Evolutionary conservation across 2,329 filamentous ascomycete genomes (phyloP).

Genomic region (Colletotrichum eremochloae): DNA sequence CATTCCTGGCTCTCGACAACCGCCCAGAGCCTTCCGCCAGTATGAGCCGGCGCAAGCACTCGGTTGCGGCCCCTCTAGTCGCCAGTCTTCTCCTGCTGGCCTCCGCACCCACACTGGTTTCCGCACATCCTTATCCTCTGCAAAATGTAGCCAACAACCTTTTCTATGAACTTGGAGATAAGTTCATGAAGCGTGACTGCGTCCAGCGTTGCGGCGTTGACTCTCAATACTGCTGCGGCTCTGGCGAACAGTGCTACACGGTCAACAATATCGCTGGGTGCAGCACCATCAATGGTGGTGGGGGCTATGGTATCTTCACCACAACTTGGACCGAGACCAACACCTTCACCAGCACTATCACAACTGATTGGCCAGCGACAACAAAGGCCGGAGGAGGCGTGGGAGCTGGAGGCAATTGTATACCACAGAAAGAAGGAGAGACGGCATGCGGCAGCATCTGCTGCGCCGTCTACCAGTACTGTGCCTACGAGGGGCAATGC

Average conservation of each 20-base stretch:
- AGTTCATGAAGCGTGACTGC: slow-evolving; percentile 65
- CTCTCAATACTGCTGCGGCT: slow-evolving; percentile 68
- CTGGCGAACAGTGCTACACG: slow-evolving; percentile 65
- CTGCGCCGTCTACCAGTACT: slow-evolving; percentile 79
- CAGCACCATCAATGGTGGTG: slow-evolving; percentile 52
- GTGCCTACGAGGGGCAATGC: slow-evolving; percentile 71
- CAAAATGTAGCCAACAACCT: slow-evolving; percentile 55
- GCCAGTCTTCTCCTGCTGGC: slow-evolving; percentile 55
- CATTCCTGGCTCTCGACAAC: slow-evolving; percentile 51
- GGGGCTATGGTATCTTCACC: slow-evolving; percentile 57
- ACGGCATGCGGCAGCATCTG: slow-evolving; percentile 77
- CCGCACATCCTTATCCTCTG: slow-evolving; percentile 62
- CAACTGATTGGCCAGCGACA: slow-evolving; percentile 61
- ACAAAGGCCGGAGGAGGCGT: slow-evolving; percentile 50
- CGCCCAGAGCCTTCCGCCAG: slow-evolving; percentile 43
- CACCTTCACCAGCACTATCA: slow-evolving; percentile 71
- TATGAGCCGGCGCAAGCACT: slow-evolving; percentile 33
- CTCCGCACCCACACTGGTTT: slow-evolving; percentile 49
- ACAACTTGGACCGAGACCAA: slow-evolving; percentile 73
- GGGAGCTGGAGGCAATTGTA: slow-evolving; percentile 58
- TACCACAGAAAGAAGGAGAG: slow-evolving; percentile 65
- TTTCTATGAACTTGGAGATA: slow-evolving; percentile 62
- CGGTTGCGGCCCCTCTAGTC: slow-evolving; percentile 39
- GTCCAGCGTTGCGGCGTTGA: slow-evolving; percentile 66
- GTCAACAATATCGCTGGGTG: slow-evolving; percentile 65